These are phyloP conservation scores for Blastocystis sp. DNA, from an alignment of 352 stramenopile genomes.

Conservation along the genomic window DNA sequence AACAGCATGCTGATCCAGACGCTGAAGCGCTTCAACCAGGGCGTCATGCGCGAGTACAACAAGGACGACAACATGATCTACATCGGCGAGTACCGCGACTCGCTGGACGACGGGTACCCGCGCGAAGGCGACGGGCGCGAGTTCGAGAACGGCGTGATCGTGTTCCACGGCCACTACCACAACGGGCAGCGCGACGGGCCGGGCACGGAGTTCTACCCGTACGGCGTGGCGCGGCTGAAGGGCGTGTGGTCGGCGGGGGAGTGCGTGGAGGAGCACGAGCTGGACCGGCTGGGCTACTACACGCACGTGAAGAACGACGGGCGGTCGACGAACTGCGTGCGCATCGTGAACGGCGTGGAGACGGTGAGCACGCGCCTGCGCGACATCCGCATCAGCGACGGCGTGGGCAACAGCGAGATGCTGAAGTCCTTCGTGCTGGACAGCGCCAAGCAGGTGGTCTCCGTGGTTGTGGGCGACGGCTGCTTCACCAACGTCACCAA, in stretches of 20 bases:
- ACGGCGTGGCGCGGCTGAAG: conserved; percentile 19
- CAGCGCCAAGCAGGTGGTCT: not conserved
- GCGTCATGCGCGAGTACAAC: conserved; percentile 12
- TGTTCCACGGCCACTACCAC: conserved; percentile 10
- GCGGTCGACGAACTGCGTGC: conserved; percentile 9
- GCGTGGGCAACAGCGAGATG: conserved; percentile 18
- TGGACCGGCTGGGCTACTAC: conserved; percentile 19
- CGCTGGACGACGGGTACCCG: conserved; percentile 10
- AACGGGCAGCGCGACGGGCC: conserved; percentile 28
- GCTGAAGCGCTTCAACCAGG: conserved; percentile 17
- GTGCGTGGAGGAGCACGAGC: not conserved
- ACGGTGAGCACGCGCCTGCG: not conserved
- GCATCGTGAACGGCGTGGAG: not conserved
- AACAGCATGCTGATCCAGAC: conserved; percentile 10
- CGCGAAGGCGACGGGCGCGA: conserved; percentile 38
- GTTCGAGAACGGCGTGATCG: conserved; percentile 20
- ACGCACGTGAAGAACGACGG: conserved; percentile 23
- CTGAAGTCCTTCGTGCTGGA: not conserved
- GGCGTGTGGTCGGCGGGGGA: conserved; percentile 32
- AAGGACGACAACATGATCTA: conserved; percentile 1
- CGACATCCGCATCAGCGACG: conserved; percentile 18
- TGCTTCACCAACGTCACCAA: conserved; percentile 12
- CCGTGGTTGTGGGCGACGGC: not conserved
- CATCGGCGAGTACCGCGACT: conserved; percentile 24
- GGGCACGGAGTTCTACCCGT: conserved; percentile 12